Evolutionary conservation across 2,329 filamentous ascomycete genomes (phyloP).

Genomic region (Hypocreales sp.): DNA sequence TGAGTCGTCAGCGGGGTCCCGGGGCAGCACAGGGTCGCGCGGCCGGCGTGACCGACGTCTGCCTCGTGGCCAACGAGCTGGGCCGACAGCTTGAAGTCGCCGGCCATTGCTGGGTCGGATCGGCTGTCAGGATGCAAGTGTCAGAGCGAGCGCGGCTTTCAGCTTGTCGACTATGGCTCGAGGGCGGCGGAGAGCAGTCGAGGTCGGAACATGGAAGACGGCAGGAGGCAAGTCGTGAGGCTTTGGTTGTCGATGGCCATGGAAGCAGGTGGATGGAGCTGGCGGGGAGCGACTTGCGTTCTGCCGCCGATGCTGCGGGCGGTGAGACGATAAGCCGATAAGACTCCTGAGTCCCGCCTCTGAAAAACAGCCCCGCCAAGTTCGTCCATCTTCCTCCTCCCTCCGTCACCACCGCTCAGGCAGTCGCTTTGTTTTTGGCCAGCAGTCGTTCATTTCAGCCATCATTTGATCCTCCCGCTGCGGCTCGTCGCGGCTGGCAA

Average conservation of each 20-base stretch:
- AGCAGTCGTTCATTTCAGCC: conserved; percentile 2
- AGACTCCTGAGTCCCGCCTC: neutral
- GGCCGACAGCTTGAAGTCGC: conserved; percentile 85
- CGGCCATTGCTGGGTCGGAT: no score
- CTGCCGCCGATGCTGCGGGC: no score
- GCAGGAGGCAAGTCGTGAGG: no score
- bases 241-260: conserved; percentile 5
- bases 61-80: conserved; percentile 80
- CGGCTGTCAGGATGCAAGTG: no score
- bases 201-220: no score
- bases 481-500: no score
- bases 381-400: neutral
- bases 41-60: conserved; percentile 45
- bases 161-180: no score
- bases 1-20: neutral
- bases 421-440: conserved; percentile 3
- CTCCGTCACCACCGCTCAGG: neutral
- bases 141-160: no score
- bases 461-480: neutral
- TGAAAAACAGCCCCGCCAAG: conserved; percentile 1
- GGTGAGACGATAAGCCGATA: conserved; percentile 2
- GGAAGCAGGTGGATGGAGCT: conserved; percentile 4
- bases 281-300: no score
- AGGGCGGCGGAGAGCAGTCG: no score
- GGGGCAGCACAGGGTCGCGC: neutral